Conservation (phyloP, 163 green algal genomes). For the Scenedesmus sp. region DNA sequence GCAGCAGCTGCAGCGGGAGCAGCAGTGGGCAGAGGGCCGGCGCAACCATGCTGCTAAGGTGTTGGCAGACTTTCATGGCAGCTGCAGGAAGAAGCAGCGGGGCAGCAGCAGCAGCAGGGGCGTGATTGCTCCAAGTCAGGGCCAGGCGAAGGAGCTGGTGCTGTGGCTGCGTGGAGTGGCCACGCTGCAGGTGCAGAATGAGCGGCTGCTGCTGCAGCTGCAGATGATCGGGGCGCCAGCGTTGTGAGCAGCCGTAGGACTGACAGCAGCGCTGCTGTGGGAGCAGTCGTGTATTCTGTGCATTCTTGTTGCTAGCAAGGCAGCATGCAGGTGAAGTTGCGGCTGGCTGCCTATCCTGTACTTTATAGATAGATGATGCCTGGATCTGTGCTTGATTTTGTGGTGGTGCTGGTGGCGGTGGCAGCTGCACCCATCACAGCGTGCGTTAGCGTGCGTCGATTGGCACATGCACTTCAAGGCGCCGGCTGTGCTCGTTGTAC, state of each 20-base stretch:
- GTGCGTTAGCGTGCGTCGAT: no score
- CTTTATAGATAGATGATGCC: no score
- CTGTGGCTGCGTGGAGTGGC: not conserved
- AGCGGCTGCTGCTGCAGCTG: not conserved
- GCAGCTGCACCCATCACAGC: no score
- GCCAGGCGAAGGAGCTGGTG: not conserved
- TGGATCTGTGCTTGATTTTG: no score
- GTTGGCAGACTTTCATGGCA: not conserved
- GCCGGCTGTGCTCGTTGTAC: no score
- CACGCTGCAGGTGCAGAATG: slow-evolving; percentile 2
- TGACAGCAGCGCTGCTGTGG: no score
- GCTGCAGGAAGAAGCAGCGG: not conserved
- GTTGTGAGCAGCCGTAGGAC: not conserved
- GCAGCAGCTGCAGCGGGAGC: not conserved
- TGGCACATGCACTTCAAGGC: no score
- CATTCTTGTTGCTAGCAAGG: no score
- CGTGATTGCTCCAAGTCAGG: not conserved
- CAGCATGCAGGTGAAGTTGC: no score
- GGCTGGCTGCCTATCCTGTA: no score
- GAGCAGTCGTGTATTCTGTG: no score
- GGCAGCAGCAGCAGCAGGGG: not conserved
- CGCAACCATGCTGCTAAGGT: not conserved
- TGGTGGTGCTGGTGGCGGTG: no score
- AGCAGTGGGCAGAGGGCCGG: not conserved
- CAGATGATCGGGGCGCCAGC: not conserved